These are phyloP conservation scores for Thermothielavioides terrestris DNA, from an alignment of 495 filamentous ascomycete species.

Conservation along the genomic window DNA sequence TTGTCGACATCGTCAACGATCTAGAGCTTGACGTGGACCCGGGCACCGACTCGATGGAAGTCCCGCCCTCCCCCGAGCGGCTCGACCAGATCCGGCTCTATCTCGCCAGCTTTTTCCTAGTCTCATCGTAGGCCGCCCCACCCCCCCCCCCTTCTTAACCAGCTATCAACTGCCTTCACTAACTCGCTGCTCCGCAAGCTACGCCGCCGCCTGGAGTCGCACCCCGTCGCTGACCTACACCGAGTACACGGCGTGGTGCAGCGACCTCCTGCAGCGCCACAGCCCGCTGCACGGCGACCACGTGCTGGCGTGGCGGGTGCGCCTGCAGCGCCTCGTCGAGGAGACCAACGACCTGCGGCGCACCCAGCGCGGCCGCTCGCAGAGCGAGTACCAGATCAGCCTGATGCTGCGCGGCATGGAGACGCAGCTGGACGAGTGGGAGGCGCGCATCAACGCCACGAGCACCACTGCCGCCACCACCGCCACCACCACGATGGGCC, in stretches of 20 bases:
- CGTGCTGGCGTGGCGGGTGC: slow-evolving; percentile 35
- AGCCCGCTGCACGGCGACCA: slow-evolving; percentile 26
- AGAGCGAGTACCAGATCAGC: slow-evolving; percentile 30
- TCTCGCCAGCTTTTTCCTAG: slow-evolving; percentile 30
- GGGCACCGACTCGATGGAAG: slow-evolving; percentile 1
- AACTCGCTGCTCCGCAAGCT: slow-evolving; percentile 15
- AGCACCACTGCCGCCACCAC: neutral
- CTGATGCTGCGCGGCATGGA: slow-evolving; percentile 37
- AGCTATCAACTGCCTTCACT: too few relatives aligned
- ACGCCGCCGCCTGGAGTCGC: slow-evolving; percentile 27
- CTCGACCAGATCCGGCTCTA: slow-evolving; percentile 33
- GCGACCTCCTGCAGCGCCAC: slow-evolving; percentile 26
- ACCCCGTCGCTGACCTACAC: slow-evolving; percentile 21
- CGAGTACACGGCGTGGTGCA: slow-evolving; percentile 26
- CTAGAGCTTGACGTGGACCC: slow-evolving; percentile 34
- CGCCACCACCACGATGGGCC: too few relatives aligned
- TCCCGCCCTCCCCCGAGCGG: slow-evolving; percentile 8
- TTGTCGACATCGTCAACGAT: slow-evolving; percentile 38
- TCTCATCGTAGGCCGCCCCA: slow-evolving; percentile 25
- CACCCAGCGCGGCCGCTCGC: slow-evolving; percentile 10
- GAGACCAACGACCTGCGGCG: slow-evolving; percentile 29
- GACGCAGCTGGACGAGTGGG: slow-evolving; percentile 32
- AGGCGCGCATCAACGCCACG: slow-evolving; percentile 27
- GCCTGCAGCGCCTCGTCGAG: slow-evolving; percentile 31
- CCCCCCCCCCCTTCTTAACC: neutral